Evolutionary conservation across 495 filamentous ascomycete species (phyloP).

Genomic region (Daldinia loculata): DNA sequence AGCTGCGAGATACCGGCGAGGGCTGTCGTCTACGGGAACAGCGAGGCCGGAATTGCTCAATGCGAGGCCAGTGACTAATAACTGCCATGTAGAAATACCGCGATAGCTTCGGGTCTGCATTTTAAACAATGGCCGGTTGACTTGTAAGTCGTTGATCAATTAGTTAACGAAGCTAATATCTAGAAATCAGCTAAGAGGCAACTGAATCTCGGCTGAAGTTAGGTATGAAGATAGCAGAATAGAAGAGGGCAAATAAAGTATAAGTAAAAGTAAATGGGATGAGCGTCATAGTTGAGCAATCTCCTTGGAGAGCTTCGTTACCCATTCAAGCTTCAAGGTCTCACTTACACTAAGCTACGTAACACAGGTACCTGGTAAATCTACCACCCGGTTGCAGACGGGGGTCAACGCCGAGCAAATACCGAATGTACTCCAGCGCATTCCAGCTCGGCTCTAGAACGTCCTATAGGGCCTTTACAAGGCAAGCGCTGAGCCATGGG

Average conservation of each 20-base stretch:
- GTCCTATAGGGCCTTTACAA: not conserved
- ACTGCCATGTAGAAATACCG: slow-evolving; percentile 29
- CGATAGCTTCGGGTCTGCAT: slow-evolving; percentile 48
- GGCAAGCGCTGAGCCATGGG: not conserved
- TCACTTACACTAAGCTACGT: not conserved
- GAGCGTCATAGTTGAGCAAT: slow-evolving; percentile 30
- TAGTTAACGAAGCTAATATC: not conserved
- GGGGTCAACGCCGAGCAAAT: slow-evolving; percentile 33
- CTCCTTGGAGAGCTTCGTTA: slow-evolving; percentile 4
- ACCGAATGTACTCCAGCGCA: slow-evolving; percentile 27
- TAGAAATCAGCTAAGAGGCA: not conserved
- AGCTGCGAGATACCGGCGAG: slow-evolving; percentile 59
- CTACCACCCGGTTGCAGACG: not conserved
- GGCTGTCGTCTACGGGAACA: slow-evolving; percentile 60
- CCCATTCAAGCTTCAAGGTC: slow-evolving; percentile 12
- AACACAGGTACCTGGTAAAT: not conserved
- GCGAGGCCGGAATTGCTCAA: slow-evolving; percentile 47
- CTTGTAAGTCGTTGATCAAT: not conserved
- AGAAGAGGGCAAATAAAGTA: not conserved
- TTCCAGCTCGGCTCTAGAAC: slow-evolving; percentile 17
- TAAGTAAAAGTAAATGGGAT: slow-evolving; percentile 10
- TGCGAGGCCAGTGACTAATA: slow-evolving; percentile 46
- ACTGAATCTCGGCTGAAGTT: slow-evolving; percentile 12
- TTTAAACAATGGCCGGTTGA: not conserved
- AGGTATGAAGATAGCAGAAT: not conserved